A percentile compares a stretch with the other conserved stretches of the same genome.
Conservation (phyloP, 2,329 filamentous ascomycete species). For the Epichloe hybrida region DNA sequence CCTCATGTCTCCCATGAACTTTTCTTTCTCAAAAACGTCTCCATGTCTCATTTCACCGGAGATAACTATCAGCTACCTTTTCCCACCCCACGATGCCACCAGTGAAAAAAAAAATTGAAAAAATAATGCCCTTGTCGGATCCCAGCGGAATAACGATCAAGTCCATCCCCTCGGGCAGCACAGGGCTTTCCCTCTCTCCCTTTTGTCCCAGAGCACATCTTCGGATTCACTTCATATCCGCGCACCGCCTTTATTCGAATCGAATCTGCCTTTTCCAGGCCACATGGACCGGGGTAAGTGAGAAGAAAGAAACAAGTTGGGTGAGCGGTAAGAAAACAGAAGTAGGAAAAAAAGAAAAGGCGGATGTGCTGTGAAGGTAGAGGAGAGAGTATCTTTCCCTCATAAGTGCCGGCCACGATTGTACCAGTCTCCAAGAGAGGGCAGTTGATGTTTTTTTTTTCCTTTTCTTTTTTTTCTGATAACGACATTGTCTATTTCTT, state of each 20-base stretch:
- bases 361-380: slow-evolving; percentile 8
- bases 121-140: neutral
- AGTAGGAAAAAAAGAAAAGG: slow-evolving; percentile 4
- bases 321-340: fast-evolving
- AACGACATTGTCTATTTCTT: slow-evolving; percentile 5
- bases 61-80: neutral
- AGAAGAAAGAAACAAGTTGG: slow-evolving; percentile 8
- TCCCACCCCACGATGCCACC: neutral
- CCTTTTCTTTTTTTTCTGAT: neutral
- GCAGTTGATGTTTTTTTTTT: neutral
- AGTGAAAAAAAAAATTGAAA: slow-evolving; percentile 15
- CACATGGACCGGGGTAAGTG: slow-evolving; percentile 1
- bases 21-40: slow-evolving; percentile 6
- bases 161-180: slow-evolving; percentile 68
- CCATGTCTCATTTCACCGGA: neutral
- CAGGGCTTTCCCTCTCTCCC: slow-evolving; percentile 98
- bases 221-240: neutral
- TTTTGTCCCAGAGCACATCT: neutral
- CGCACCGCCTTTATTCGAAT: neutral
- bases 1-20: neutral
- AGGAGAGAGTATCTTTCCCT: slow-evolving; percentile 91
- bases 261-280: neutral
- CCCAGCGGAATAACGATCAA: slow-evolving; percentile 68
- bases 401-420: slow-evolving; percentile 68
- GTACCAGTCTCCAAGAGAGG: slow-evolving; percentile 21